Base-by-base conservation (phyloP, 2,329 filamentous ascomycete species). In the Arthrobotrys musiformis region DNA sequence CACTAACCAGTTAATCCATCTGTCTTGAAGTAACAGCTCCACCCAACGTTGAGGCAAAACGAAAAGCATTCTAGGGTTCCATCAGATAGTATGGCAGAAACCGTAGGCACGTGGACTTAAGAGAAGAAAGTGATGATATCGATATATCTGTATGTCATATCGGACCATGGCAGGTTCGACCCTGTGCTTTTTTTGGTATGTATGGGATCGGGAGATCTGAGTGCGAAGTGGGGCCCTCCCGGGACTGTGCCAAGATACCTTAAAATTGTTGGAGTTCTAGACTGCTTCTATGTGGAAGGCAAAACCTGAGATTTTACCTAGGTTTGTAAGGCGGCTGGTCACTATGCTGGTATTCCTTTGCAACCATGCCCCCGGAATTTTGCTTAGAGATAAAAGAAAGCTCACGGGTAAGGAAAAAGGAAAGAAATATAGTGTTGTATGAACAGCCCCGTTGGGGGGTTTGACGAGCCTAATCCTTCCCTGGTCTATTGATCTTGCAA, bases 101-200 rank as follows among this genome's bases (percentile, higher is more conserved):
- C 26, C 26, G 40, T 58, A 40, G 54, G 54, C 54, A 58, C 54
- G 54, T 58, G 54, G 54, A 58, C 33, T n/a, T n/a, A n/a, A n/a
- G n/a, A n/a, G n/a, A n/a, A n/a, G 30, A 58, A 58, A 33, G 40
- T 58, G 33, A 58, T 40, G 54, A 40, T 58, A 24, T 37, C 30
- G 17, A 19, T 42, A 42, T 42, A 58, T 37, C 54, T 33, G n/a
- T n/a, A n/a, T n/a, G n/a, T n/a, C n/a, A n/a, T n/a, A n/a, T n/a
- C n/a, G n/a, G n/a, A 58, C 40, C 54, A 58, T 17, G 33, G 8
- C 17, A 19, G 52, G 33, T 58, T 58, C 11, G 1, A 26, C n/a
- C 30, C 17, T n/a, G 19, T 40, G 54, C 50, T 22, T 24, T 42
- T 42, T 7, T 42, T 8, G 7, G 4, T 17, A 58, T 58, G 54